Evolutionary conservation across 1,284 basidiomycete genomes (phyloP), one percentile per base, ranked within the genome.

Genomic region (Puccinia novopanici): DNA sequence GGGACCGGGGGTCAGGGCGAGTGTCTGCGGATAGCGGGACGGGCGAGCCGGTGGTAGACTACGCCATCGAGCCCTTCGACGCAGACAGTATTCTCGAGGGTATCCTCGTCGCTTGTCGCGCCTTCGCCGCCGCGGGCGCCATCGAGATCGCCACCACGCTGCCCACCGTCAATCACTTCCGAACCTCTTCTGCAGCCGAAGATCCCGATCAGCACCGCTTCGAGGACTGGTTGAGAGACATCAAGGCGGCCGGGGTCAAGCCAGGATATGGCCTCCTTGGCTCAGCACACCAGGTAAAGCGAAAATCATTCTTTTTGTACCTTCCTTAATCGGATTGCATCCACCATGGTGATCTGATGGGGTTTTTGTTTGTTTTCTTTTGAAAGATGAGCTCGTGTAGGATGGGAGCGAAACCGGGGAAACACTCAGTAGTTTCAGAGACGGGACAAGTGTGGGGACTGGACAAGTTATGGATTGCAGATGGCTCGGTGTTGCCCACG

Each of bases 381-480:
- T 8, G 6, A 15, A 2, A 86, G 83, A 88, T 88, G 87, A 86
- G 85, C 2, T 86, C 85, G n/a, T 86, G 84, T 83, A 84, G 84
- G 54, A 87, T 88, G 87, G 85, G 86, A 8, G 81, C 82, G 3
- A 83, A 84, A 27, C 84, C 87, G 8, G 82, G 82, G 17, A 81
- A 82, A 10, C 13, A 27, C 48, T 84, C 85, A 24, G 87, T 86
- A 0, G 85, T 86, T 70, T 86, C 87, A 81, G 85, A 86, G 12
- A 82, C 85, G 54, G 87, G 87, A 9, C 83, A 84, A 24, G 86
- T 88, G 0, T 87, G 87, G 84, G 87, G 87, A 3, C 84, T 85
- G 6, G 82, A 85, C 45, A 84, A 85, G 22, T 84, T 88, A n/a
- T 88, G 86, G 83, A 84, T 87, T 34, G 87, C 87, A 9, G 87